Evolutionary conservation across 202 grass and related monocot species (phyloP).

Genomic region (Tripidium arundinaceum): DNA sequence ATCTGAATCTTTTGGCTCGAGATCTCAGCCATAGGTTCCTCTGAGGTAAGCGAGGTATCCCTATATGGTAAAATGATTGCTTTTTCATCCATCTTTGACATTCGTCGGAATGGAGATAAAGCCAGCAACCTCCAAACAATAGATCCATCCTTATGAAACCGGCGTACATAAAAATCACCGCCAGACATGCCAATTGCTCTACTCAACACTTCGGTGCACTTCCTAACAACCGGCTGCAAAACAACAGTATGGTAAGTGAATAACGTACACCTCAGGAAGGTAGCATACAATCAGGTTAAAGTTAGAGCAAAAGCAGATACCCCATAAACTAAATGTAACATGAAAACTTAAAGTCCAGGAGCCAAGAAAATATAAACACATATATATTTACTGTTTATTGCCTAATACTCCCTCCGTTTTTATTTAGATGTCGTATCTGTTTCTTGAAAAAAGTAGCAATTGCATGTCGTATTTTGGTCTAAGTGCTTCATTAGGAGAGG

Average conservation of each 20-base stretch:
- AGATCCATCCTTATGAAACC: constrained; percentile 77
- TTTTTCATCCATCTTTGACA: constrained; percentile 45
- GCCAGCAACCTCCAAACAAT: constrained; percentile 71
- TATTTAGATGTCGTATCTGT: not conserved
- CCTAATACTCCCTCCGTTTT: not conserved
- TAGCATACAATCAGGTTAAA: constrained; percentile 11
- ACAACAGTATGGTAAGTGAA: constrained; percentile 23
- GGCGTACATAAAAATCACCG: constrained; percentile 79
- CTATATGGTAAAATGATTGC: constrained; percentile 81
- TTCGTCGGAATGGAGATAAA: constrained; percentile 64
- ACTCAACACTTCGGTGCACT: constrained; percentile 66
- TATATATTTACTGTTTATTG: not conserved
- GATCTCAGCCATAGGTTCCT: constrained; percentile 83
- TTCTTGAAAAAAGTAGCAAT: not conserved
- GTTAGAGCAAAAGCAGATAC: not conserved
- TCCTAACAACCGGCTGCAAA: constrained; percentile 69
- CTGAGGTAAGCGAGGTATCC: constrained; percentile 45
- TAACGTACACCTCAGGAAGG: constrained; percentile 4
- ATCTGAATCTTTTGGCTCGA: constrained; percentile 89
- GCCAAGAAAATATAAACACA: constrained; percentile 6
- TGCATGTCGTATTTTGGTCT: not conserved
- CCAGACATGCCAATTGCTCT: constrained; percentile 64
- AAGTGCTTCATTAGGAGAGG: not conserved
- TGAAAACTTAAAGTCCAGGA: not conserved
- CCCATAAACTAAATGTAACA: constrained; percentile 7